Evolutionary conservation across 495 filamentous ascomycete genomes (phyloP).

Genomic region (Talaromyces adpressus): DNA sequence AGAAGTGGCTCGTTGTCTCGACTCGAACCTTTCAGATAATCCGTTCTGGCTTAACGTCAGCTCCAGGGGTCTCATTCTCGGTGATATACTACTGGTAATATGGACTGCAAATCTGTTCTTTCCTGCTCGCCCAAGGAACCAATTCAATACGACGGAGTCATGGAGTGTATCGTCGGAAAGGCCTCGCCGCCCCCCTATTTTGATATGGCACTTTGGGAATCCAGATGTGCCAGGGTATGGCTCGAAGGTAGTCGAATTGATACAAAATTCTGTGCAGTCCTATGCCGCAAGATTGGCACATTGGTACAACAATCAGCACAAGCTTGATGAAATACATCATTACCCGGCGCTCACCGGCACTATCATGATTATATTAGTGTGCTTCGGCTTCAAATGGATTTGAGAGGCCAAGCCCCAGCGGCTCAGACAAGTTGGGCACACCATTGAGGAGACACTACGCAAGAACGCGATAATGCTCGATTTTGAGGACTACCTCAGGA

Average conservation of each 20-base stretch:
- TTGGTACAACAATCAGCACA: conserved; percentile 1
- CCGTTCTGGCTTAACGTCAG: background rate
- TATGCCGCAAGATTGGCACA: background rate
- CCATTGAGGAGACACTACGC: background rate
- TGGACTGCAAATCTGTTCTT: background rate
- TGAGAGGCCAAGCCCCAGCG: background rate
- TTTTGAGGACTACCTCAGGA: background rate
- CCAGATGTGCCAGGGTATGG: background rate
- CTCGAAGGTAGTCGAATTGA: background rate
- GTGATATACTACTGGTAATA: background rate
- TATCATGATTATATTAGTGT: background rate
- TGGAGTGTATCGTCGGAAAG: background rate
- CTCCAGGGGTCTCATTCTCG: background rate
- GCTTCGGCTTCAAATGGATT: background rate
- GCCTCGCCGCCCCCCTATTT: background rate
- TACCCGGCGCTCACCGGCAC: background rate
- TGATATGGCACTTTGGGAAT: background rate
- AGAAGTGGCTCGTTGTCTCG: background rate
- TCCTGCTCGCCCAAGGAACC: background rate
- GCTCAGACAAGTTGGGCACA: background rate
- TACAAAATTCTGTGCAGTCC: background rate
- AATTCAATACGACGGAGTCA: background rate
- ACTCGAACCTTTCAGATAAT: background rate
- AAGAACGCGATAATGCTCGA: background rate
- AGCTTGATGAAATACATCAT: background rate